Conservation (phyloP, 2,329 filamentous ascomycete species). For the Arthrinium puccinioides region DNA sequence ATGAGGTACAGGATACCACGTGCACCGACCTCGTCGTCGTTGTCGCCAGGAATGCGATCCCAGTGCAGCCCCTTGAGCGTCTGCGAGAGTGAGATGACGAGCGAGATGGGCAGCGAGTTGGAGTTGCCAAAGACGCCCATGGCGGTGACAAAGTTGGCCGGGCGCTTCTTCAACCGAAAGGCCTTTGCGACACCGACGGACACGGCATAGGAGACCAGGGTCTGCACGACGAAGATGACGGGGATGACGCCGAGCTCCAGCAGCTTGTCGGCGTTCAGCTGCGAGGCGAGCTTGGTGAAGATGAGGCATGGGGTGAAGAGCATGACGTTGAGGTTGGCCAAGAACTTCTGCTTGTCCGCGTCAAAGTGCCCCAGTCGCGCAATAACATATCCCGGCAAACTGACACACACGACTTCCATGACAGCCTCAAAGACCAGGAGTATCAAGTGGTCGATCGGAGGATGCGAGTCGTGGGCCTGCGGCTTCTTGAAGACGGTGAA, state of each 20-base stretch:
- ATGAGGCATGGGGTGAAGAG: slow-evolving; percentile 97
- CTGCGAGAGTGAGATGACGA: slow-evolving; percentile 88
- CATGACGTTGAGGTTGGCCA: slow-evolving; percentile 92
- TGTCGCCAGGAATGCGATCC: slow-evolving; percentile 85
- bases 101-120: slow-evolving; percentile 93
- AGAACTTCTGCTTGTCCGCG: slow-evolving; percentile 90
- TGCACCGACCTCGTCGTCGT: slow-evolving; percentile 89
- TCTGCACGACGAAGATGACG: slow-evolving; percentile 87
- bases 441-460: slow-evolving; percentile 59
- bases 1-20: slow-evolving; percentile 91
- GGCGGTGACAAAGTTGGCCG: slow-evolving; percentile 88
- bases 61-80: slow-evolving; percentile 90
- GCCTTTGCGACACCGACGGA: slow-evolving; percentile 62
- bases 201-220: slow-evolving; percentile 74
- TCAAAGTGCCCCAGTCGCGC: slow-evolving; percentile 89
- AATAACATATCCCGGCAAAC: slow-evolving; percentile 86
- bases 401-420: slow-evolving; percentile 90
- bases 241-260: slow-evolving; percentile 88
- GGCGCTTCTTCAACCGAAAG: slow-evolving; percentile 77
- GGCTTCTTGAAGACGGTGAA: slow-evolving; percentile 29
- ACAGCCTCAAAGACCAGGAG: slow-evolving; percentile 93
- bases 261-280: slow-evolving; percentile 86
- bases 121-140: slow-evolving; percentile 99
- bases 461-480: slow-evolving; percentile 44
- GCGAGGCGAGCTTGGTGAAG: slow-evolving; percentile 93